phyloP scores from a whole-genome alignment of 305 asterid species.

The Fraxinus sp. region DNA sequence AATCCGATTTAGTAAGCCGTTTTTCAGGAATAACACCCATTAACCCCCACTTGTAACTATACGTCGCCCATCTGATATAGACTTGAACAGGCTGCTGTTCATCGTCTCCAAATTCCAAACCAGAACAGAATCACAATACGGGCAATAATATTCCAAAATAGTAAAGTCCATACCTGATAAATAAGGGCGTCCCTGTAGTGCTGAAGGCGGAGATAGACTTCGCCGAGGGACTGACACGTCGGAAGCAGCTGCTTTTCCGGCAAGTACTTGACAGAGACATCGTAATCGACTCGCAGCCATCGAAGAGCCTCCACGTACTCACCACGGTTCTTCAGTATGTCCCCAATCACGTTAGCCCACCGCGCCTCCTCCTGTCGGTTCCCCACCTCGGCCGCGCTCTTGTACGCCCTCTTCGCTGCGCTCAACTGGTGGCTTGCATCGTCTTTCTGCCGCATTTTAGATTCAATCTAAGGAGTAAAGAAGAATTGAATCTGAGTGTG shows the following conservation, averaged over 20 bases:
- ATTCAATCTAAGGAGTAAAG: not conserved
- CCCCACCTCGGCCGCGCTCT: slow-evolving; percentile 59
- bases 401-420: slow-evolving; percentile 61
- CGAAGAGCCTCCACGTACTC: slow-evolving; percentile 84
- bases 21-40: not conserved
- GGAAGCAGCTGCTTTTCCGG: slow-evolving; percentile 73
- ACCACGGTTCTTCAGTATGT: slow-evolving; percentile 78
- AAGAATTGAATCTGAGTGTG: not conserved
- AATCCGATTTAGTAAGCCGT: not conserved
- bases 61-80: not conserved
- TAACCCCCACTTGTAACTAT: not conserved
- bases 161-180: slow-evolving; percentile 50
- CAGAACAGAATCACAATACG: not conserved
- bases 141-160: not conserved
- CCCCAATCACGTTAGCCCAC: slow-evolving; percentile 87
- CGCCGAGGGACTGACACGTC: slow-evolving; percentile 97
- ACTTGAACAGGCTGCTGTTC: not conserved
- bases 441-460: slow-evolving; percentile 45
- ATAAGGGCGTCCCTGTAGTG: slow-evolving; percentile 56
- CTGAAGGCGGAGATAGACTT: slow-evolving; percentile 74
- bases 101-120: not conserved
- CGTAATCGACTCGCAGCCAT: slow-evolving; percentile 87
- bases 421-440: slow-evolving; percentile 55
- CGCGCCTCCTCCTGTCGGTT: slow-evolving; percentile 90
- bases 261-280: slow-evolving; percentile 54